Evolutionary conservation across 1,284 basidiomycete species (phyloP).

Genomic region (Rhodotorula sp.): DNA sequence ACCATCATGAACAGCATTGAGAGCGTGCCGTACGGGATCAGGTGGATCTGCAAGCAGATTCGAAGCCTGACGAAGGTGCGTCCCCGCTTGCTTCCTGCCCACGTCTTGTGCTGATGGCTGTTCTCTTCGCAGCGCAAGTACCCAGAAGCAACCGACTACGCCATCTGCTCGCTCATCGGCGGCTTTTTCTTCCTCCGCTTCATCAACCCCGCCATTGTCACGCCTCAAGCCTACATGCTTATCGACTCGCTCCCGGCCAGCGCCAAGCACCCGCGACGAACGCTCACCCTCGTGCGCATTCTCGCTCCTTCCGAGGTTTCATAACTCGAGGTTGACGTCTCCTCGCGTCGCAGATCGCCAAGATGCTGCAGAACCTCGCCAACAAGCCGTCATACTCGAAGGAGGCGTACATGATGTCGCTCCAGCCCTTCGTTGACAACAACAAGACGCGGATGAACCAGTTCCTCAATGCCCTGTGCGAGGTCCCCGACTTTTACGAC

Average conservation of each 20-base stretch:
- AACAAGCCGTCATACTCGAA: conserved; percentile 99
- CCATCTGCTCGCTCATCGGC: conserved; percentile 96
- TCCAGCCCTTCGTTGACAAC: conserved; percentile 97
- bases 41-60: conserved; percentile 99
- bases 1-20: conserved; percentile 99
- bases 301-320: too few relatives aligned
- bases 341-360: conserved; percentile 71
- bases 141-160: conserved; percentile 94
- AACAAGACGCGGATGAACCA: conserved; percentile 97
- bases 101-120: neutral
- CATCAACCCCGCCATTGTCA: conserved; percentile 99
- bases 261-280: conserved; percentile 93
- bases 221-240: conserved; percentile 99
- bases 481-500: conserved; percentile 99
- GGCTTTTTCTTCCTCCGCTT: conserved; percentile 99
- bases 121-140: conserved; percentile 75
- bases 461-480: conserved; percentile 93
- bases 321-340: too few relatives aligned
- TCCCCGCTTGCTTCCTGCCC: conserved; percentile 24
- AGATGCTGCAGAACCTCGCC: conserved; percentile 98
- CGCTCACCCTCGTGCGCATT: conserved; percentile 75
- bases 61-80: conserved; percentile 85
- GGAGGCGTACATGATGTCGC: conserved; percentile 96
- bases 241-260: conserved; percentile 81
- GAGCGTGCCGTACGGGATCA: conserved; percentile 94